Evolutionary conservation across 345 rosid species (phyloP), one percentile per base, ranked within the genome.

Genomic region (Diplotaxis tenuifolia): DNA sequence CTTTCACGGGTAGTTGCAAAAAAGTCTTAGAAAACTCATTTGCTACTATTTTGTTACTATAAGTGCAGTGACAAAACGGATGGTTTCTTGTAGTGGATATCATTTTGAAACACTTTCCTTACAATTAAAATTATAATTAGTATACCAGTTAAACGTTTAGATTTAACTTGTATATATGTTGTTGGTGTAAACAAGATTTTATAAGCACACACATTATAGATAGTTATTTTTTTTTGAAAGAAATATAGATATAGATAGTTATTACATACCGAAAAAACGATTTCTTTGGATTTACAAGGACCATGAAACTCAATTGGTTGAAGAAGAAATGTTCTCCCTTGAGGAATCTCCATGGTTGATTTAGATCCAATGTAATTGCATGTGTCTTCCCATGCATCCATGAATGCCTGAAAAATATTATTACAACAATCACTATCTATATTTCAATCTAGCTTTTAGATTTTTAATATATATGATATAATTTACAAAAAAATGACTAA

Each of bases 221-320:
- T 20, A 14, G 27, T 12, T 28, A n/a, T 20, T 60, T n/a, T n/a
- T n/a, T n/a, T n/a, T n/a, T n/a, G n/a, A n/a, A n/a, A n/a, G n/a
- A n/a, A n/a, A n/a, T n/a, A n/a, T n/a, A n/a, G n/a, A n/a, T n/a
- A n/a, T 52, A 52, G 20, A 47, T 20, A 14, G 27, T 12, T 28
- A n/a, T 20, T 60, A 3, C 60, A 18, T 68, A 82, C 87, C 81
- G 36, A 65, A 15, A 82, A 38, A 1, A 28, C 27, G 42, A 81
- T 62, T 19, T 66, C 60, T 0, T 67, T 47, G 57, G 86, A 81
- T 68, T 67, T 50, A 75, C 86, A 81, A 32, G 70, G 70, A 10
- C 85, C 87, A 50, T 12, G 23, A 54, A 82, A 83, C 7, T 22
- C 62, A 32, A 83, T 10, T 5, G 86, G 83, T 20, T 83, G 83